Percentiles rank a stretch among this genome's conserved stretches.
Evolutionary conservation across 2,329 filamentous ascomycete genomes (phyloP).

Genomic region (Venturiaceae sp.): DNA sequence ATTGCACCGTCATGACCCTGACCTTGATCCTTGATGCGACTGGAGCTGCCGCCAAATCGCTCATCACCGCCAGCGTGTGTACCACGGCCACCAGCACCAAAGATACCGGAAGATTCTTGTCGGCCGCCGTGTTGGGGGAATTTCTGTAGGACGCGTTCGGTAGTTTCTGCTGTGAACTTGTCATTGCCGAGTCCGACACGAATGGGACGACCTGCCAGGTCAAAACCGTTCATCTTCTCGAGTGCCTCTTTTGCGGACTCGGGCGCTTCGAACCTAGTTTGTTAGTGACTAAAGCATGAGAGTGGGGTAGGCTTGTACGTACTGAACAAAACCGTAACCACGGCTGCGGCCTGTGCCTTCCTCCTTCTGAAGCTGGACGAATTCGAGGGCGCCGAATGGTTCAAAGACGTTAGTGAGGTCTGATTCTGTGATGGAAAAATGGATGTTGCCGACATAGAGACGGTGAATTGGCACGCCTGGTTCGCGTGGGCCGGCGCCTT

Average conservation of each 20-base stretch:
- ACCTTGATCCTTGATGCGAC: constrained; percentile 79
- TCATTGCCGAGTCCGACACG: constrained; percentile 98
- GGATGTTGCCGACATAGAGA: constrained; percentile 97
- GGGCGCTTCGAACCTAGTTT: constrained; percentile 71
- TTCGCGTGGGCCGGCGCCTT: constrained; percentile 55
- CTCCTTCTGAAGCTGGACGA: constrained; percentile 95
- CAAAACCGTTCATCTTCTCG: constrained; percentile 99
- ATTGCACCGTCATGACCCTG: constrained; percentile 85
- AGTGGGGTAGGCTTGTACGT: constrained; percentile 33
- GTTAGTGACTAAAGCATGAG: constrained; percentile 4
- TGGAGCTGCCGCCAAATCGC: constrained; percentile 81
- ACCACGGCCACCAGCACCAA: constrained; percentile 78
- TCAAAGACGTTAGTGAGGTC: constrained; percentile 95
- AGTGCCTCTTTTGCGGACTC: constrained; percentile 86
- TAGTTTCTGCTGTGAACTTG: constrained; percentile 98
- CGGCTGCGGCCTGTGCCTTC: constrained; percentile 72
- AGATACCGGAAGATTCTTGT: constrained; percentile 87
- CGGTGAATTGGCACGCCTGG: constrained; percentile 93
- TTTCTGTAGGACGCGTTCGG: constrained; percentile 82
- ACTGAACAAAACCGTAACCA: constrained; percentile 99
- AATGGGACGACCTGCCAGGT: constrained; percentile 92
- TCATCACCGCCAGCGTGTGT: constrained; percentile 63
- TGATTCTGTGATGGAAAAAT: constrained; percentile 96
- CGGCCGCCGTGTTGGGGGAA: constrained; percentile 66
- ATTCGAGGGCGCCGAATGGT: constrained; percentile 94